These are phyloP conservation scores for Lepidopterella palustris DNA, from an alignment of 495 filamentous ascomycete genomes.

Conservation along the genomic window DNA sequence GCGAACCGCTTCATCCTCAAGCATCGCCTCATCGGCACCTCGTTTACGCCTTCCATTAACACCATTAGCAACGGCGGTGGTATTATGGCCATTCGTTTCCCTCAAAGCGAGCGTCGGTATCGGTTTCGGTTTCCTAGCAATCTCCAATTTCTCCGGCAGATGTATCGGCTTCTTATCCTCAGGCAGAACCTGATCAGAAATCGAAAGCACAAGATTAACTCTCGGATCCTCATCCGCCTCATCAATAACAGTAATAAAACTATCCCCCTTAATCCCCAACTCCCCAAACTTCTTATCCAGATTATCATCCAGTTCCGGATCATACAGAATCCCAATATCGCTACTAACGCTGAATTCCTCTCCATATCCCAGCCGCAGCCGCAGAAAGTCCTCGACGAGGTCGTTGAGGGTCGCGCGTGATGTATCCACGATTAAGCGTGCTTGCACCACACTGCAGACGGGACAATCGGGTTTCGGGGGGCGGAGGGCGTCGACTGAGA, in stretches of 20 bases:
- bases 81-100: conserved; percentile 30
- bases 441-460: conserved; percentile 70
- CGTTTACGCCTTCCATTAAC: conserved; percentile 29
- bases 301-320: conserved; percentile 83
- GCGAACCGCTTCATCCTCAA: conserved; percentile 39
- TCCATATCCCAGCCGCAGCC: conserved; percentile 65
- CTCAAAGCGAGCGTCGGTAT: background rate
- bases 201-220: conserved; percentile 70
- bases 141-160: conserved; percentile 42
- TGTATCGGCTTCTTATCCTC: conserved; percentile 42
- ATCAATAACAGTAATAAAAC: conserved; percentile 78
- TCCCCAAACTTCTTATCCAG: conserved; percentile 69
- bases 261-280: conserved; percentile 64
- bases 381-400: conserved; percentile 69
- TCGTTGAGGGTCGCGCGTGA: conserved; percentile 71
- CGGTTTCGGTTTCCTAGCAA: conserved; percentile 43
- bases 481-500: conserved; percentile 67
- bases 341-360: conserved; percentile 75
- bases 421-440: conserved; percentile 60
- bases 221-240: conserved; percentile 75
- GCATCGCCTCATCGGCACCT: conserved; percentile 37
- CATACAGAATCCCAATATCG: conserved; percentile 70
- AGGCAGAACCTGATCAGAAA: conserved; percentile 43
- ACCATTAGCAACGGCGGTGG: conserved; percentile 13
- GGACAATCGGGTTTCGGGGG: conserved; percentile 74